Evolutionary conservation across 1,284 basidiomycete genomes (phyloP).

Genomic region (Cryptococcus maquisensis): DNA sequence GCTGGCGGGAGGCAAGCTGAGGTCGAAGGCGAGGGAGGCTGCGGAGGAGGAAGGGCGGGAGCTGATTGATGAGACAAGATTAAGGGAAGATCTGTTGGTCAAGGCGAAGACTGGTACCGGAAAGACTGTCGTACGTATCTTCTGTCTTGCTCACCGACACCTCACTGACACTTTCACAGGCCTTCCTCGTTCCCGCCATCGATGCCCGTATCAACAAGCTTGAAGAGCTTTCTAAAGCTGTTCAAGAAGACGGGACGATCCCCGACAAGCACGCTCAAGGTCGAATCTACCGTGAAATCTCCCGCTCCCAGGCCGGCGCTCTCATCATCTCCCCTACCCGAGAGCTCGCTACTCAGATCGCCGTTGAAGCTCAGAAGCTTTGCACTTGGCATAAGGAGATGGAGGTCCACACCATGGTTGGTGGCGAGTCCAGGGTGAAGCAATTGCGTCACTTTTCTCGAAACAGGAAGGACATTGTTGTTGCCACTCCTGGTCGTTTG

Average conservation of each 20-base stretch:
- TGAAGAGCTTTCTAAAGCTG: constrained; percentile 21
- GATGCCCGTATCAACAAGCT: constrained; percentile 60
- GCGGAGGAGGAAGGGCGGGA: constrained; percentile 16
- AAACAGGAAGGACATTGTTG: constrained; percentile 75
- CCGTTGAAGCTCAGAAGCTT: constrained; percentile 72
- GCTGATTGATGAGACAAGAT: neutral
- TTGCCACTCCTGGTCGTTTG: constrained; percentile 87
- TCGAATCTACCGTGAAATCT: constrained; percentile 42
- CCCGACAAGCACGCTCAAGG: constrained; percentile 25
- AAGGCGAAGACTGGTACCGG: constrained; percentile 87
- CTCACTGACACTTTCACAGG: constrained; percentile 36
- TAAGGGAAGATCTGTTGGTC: constrained; percentile 37
- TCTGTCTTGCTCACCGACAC: neutral
- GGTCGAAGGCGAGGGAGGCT: constrained; percentile 15
- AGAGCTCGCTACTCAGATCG: constrained; percentile 91
- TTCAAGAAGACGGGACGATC: constrained; percentile 21
- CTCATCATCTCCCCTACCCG: constrained; percentile 91
- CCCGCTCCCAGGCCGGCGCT: constrained; percentile 60
- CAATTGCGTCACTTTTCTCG: constrained; percentile 67
- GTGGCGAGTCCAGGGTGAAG: constrained; percentile 63
- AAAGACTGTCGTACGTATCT: constrained; percentile 63
- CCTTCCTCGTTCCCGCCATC: constrained; percentile 83
- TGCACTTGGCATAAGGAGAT: constrained; percentile 62
- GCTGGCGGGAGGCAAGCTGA: constrained; percentile 39
- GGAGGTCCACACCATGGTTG: constrained; percentile 72